phyloP scores from a whole-genome alignment of 352 stramenopile genomes.

The Pythium oligandrum region DNA sequence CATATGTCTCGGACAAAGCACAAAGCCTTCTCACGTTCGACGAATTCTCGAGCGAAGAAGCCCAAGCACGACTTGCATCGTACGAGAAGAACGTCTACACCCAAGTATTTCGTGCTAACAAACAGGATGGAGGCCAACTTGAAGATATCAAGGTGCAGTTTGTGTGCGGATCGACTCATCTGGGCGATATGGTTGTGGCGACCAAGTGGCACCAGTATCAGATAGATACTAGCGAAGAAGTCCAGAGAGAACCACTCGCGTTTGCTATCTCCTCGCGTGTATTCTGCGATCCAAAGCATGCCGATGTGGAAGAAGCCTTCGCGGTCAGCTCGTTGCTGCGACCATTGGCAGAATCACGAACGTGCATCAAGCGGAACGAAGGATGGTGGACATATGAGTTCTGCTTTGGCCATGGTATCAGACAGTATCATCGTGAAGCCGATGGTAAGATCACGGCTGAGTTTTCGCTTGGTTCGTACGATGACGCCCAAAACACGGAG shows the following conservation, averaged over 20 bases:
- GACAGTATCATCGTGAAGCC: conserved; percentile 71
- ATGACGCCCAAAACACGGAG: conserved; percentile 42
- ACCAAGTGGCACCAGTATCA: conserved; percentile 28
- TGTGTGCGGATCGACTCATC: conserved; percentile 42
- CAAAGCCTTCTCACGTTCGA: conserved; percentile 28
- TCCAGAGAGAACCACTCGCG: conserved; percentile 10
- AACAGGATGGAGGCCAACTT: conserved; percentile 4
- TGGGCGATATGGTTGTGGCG: conserved; percentile 42
- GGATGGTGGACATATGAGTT: conserved; percentile 86
- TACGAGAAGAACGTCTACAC: conserved; percentile 57
- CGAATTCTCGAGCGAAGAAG: conserved; percentile 41
- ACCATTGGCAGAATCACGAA: conserved; percentile 38
- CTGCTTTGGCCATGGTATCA: conserved; percentile 62
- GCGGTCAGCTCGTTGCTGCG: conserved; percentile 49
- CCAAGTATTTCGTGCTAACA: conserved; percentile 29
- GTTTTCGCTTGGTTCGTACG: conserved; percentile 60
- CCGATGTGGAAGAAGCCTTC: conserved; percentile 38
- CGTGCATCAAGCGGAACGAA: conserved; percentile 76
- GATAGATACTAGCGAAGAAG: not conserved
- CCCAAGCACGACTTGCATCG: conserved; percentile 33
- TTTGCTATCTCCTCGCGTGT: conserved; percentile 63
- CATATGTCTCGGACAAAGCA: conserved; percentile 24
- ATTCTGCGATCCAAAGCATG: conserved; percentile 60
- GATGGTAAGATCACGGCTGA: conserved; percentile 62
- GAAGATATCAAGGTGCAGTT: conserved; percentile 58